These are phyloP conservation scores for Corymbia calophylla DNA, from an alignment of 441 rosid species.

Conservation along the genomic window DNA sequence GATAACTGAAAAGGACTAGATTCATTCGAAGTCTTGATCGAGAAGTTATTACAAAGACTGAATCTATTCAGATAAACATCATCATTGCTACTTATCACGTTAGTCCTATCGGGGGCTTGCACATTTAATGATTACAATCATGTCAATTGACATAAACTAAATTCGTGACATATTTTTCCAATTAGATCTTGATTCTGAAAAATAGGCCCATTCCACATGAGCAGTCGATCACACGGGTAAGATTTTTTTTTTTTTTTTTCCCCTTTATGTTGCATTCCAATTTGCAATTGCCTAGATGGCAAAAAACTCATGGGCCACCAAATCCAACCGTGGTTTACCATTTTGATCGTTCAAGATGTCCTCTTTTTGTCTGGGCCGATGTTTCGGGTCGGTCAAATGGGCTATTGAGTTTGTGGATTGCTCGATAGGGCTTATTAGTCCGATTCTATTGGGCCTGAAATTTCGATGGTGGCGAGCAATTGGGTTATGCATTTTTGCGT, in stretches of 20 bases:
- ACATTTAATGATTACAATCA: background rate
- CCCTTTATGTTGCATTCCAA: background rate
- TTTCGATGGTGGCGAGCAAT: background rate
- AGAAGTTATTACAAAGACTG: too few relatives aligned
- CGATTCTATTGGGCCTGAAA: background rate
- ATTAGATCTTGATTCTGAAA: background rate
- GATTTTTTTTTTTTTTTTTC: background rate
- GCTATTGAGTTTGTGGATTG: background rate
- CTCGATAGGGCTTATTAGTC: background rate
- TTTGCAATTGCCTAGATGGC: background rate
- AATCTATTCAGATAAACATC: background rate
- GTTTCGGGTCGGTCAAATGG: background rate
- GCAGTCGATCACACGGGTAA: background rate
- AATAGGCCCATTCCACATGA: background rate
- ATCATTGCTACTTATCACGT: fast-evolving
- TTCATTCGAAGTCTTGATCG: fast-evolving
- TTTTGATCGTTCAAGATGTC: background rate
- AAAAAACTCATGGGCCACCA: background rate
- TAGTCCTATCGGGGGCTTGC: fast-evolving
- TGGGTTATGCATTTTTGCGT: background rate
- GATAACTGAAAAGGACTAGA: background rate
- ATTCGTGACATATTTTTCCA: background rate
- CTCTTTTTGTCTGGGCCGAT: background rate
- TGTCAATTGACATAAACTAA: background rate
- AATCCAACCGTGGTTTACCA: background rate